phyloP scores from a whole-genome alignment of 2,329 filamentous ascomycete genomes.

The Pezicula carpinea region DNA sequence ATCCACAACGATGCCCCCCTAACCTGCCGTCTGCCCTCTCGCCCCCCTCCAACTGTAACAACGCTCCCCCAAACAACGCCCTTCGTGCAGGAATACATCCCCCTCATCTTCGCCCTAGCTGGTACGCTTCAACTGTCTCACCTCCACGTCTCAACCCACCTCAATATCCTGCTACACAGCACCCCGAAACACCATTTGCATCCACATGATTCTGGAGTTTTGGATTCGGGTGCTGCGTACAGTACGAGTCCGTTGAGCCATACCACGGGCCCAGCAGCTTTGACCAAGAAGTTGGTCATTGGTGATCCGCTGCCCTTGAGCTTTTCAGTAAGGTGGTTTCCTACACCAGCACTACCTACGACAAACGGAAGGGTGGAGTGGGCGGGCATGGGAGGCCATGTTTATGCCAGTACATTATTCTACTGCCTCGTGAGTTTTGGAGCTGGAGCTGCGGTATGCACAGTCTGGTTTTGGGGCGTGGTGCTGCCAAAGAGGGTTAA shows the following conservation, averaged over 20 bases:
- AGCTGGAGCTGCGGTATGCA: constrained; percentile 48
- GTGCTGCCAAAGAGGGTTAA: constrained; percentile 44
- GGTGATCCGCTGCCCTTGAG: constrained; percentile 76
- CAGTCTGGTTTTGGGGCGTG: constrained; percentile 56
- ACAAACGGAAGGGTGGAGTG: constrained; percentile 62
- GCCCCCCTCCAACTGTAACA: constrained; percentile 53
- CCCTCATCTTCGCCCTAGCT: constrained; percentile 81
- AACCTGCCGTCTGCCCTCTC: constrained; percentile 81
- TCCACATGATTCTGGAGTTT: constrained; percentile 67
- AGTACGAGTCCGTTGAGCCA: constrained; percentile 68
- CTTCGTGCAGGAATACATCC: constrained; percentile 62
- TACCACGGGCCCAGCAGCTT: constrained; percentile 39
- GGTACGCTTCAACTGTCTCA: constrained; percentile 86
- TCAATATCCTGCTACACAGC: constrained; percentile 81
- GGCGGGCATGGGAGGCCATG: constrained; percentile 59
- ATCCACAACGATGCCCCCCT: constrained; percentile 94
- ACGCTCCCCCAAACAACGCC: constrained; percentile 34
- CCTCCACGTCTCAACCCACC: constrained; percentile 81
- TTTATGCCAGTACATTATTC: constrained; percentile 59
- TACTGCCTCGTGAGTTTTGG: constrained; percentile 56
- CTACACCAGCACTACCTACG: constrained; percentile 64
- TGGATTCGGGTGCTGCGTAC: constrained; percentile 86
- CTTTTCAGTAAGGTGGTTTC: constrained; percentile 85
- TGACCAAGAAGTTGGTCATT: constrained; percentile 67
- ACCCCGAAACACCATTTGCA: constrained; percentile 55